Conservation (phyloP, 2,329 filamentous ascomycete genomes). For the Exophiala phaeomuriformis region DNA sequence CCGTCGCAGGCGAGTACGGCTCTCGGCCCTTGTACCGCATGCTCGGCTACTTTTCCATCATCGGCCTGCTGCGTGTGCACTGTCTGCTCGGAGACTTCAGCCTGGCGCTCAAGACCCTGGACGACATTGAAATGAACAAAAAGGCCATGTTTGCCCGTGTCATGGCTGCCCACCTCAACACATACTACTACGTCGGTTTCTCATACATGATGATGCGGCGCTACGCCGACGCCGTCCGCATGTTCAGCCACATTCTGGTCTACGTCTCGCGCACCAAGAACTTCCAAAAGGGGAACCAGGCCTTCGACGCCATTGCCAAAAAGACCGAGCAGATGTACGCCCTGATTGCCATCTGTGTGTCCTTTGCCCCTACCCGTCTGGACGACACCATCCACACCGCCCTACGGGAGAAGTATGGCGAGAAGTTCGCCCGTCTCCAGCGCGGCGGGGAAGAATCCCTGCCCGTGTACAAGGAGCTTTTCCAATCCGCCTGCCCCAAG, state of each 20-base stretch:
- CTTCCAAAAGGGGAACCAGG: constrained; percentile 94
- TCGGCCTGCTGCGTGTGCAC: constrained; percentile 91
- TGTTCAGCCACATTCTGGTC: constrained; percentile 99
- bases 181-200: constrained; percentile 99
- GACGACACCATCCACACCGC: constrained; percentile 99
- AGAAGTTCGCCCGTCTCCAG: constrained; percentile 95
- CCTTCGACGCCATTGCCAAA: constrained; percentile 96
- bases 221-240: constrained; percentile 97
- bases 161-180: constrained; percentile 99
- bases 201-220: constrained; percentile 99
- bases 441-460: constrained; percentile 91
- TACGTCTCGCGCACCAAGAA: constrained; percentile 99
- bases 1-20: constrained; percentile 91
- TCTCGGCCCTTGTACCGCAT: constrained; percentile 92
- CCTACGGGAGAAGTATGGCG: constrained; percentile 96
- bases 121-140: constrained; percentile 99
- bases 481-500: constrained; percentile 95
- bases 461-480: constrained; percentile 95
- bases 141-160: constrained; percentile 99
- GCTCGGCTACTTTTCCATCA: constrained; percentile 99
- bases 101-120: constrained; percentile 94
- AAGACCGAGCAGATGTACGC: constrained; percentile 99
- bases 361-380: constrained; percentile 91
- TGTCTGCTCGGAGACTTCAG: constrained; percentile 95
- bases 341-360: constrained; percentile 95